Percentiles rank a stretch among this genome's conserved stretches.
Evolutionary conservation across 2,329 filamentous ascomycete genomes (phyloP).

Genomic region (Juglanconis sp.): DNA sequence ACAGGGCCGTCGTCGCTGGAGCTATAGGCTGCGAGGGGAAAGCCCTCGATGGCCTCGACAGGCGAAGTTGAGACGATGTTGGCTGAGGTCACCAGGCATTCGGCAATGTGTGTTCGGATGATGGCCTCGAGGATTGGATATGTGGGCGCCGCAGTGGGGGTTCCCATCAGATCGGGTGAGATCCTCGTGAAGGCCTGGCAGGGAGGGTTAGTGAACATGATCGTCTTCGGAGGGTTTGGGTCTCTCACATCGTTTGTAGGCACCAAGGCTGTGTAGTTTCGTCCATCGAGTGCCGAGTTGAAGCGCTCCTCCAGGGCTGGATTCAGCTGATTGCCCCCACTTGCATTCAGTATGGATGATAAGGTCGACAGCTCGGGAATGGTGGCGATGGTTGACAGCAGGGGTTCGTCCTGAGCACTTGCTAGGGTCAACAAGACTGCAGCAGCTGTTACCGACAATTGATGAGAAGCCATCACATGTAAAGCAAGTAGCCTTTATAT

Average conservation of each 20-base stretch:
- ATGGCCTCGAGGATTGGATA: constrained; percentile 8
- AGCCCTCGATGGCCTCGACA: constrained; percentile 7
- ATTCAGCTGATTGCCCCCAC: constrained; percentile 2
- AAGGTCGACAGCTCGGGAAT: constrained; percentile 8
- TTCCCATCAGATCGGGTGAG: background rate
- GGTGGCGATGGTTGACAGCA: constrained; percentile 6
- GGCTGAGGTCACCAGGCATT: background rate
- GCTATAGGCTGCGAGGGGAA: background rate
- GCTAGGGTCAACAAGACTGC: background rate
- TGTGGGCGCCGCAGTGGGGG: background rate
- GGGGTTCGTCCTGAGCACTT: background rate
- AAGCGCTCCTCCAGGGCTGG: constrained; percentile 10
- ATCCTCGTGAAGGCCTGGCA: constrained; percentile 5
- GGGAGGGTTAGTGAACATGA: background rate
- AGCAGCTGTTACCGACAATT: background rate
- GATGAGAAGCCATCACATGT: background rate
- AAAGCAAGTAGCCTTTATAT: background rate
- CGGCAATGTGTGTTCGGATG: constrained; percentile 7
- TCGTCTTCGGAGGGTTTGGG: no score
- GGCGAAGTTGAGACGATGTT: constrained; percentile 1
- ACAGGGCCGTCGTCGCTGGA: background rate
- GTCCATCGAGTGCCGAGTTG: constrained; percentile 6
- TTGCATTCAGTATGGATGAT: background rate
- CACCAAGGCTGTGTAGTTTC: constrained; percentile 8
- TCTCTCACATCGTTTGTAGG: constrained; percentile 7